Evolutionary conservation across 23 red algal species (phyloP).

Genomic region (Gracilaria caudata): DNA sequence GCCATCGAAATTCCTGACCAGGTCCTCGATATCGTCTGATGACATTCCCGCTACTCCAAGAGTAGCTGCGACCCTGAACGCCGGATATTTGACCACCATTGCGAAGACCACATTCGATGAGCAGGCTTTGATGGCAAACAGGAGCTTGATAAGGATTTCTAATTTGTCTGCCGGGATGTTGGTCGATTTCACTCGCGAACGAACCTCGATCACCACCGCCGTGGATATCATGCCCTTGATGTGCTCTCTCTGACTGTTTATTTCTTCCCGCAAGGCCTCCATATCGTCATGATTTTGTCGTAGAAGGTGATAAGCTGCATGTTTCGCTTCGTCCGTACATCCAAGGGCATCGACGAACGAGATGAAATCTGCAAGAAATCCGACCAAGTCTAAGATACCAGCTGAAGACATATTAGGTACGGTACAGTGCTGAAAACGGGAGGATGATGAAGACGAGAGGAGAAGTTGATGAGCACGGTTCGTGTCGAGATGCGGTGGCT

Average conservation of each 20-base stretch:
- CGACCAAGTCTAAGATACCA: neutral
- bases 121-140: neutral
- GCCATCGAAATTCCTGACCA: neutral
- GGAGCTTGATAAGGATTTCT: conserved; percentile 1
- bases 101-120: conserved; percentile 6
- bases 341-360: neutral
- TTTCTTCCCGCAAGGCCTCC: neutral
- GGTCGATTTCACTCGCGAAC: neutral
- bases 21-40: neutral
- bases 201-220: neutral
- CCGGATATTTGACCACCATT: conserved; percentile 13
- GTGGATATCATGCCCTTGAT: neutral
- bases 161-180: neutral
- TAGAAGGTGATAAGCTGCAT: neutral
- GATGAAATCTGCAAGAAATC: conserved; percentile 4
- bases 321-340: neutral
- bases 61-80: neutral
- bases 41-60: conserved; percentile 3
- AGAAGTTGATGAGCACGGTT: too few species aligned
- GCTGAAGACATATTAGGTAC: too few species aligned
- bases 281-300: neutral
- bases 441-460: too few species aligned
- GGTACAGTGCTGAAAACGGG: too few species aligned
- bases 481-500: too few species aligned
- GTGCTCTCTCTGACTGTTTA: neutral